A percentile compares a stretch with the other conserved stretches of the same genome.
Conservation (phyloP, 768 basidiomycete genomes). For the Lentinus brumalis region DNA sequence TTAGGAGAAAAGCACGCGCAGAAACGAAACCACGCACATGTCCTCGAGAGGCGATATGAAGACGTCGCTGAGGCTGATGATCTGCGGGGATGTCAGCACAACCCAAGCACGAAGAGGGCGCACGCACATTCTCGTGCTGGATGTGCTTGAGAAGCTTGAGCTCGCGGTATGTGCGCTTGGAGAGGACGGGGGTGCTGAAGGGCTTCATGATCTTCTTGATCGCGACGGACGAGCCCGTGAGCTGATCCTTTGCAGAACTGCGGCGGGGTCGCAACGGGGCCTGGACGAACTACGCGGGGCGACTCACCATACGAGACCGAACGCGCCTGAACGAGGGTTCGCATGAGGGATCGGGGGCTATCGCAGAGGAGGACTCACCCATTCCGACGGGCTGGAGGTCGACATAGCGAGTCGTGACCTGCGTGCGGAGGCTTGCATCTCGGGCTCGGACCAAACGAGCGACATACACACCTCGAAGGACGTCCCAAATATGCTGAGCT, state of each 20-base stretch:
- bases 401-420: constrained; percentile 98
- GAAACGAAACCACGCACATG: no score
- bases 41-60: constrained; percentile 99
- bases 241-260: constrained; percentile 93
- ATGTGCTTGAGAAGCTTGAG: constrained; percentile 98
- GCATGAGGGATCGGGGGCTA: neutral
- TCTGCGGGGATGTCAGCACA: constrained; percentile 47
- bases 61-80: constrained; percentile 97
- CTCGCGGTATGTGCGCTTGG: constrained; percentile 96
- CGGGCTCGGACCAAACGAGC: constrained; percentile 6
- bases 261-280: neutral
- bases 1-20: constrained; percentile 2
- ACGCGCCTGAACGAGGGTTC: constrained; percentile 63
- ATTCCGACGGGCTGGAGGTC: constrained; percentile 99
- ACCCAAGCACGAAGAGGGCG: neutral
- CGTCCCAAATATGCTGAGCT: constrained; percentile 97
- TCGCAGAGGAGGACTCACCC: constrained; percentile 58
- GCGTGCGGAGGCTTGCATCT: constrained; percentile 11
- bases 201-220: constrained; percentile 99
- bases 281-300: constrained; percentile 1
- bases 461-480: constrained; percentile 78
- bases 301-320: constrained; percentile 94
- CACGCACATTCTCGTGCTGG: constrained; percentile 92
- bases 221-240: constrained; percentile 91
- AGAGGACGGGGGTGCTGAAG: constrained; percentile 97